Evolutionary conservation across 208 protist species (phyloP), one percentile per base, ranked within the genome.

Genomic region (Leptomonas seymouri): DNA sequence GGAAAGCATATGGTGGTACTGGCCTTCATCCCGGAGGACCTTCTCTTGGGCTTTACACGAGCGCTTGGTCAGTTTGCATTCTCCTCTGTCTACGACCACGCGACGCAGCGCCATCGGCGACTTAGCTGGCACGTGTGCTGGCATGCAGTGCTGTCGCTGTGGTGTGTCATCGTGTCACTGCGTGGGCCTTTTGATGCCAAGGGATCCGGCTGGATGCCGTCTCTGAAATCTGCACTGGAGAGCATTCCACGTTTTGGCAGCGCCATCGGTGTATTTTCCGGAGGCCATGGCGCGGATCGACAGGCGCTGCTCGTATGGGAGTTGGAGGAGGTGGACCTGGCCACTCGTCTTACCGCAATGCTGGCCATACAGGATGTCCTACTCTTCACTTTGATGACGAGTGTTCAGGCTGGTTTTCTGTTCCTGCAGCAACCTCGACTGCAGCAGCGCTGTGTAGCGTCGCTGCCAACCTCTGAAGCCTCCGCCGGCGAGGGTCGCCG

Each of bases 91-190:
- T 87, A 78, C 62, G 83, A 91, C 36, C 25, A 57, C 21, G 46
- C 69, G 12, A 15, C 46, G 20, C 73, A 84, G 27, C 30, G 60
- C 4, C 76, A 89, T 57, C 50, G 46, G 23, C 79, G 71, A 20
- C 80, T 86, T 28, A 49, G 71, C 8, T 93, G 82, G 87, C 85
- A 86, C 56, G 55, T 63, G 4, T 82, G 74, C 69, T 93, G 87
- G 87, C 18, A 82, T 20, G 78, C 81, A 3, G 28, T 87, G 31
- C 76, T 93, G 69, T 76, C 77, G 57, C 57, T 90, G 28, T 76
- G 69, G 48, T 56, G 65, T 65, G 69, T 44, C 3, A 28, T 75
- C 0, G 18, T 56, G 7, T 42, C 76, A 14, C 27, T 73, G n/a
- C 57, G 63, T 31, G 66, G 56, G 0, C 48, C 30, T 12, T 73